A percentile compares a stretch with the other conserved stretches of the same genome.
These are phyloP conservation scores for Limonium bicolor DNA, from an alignment of 148 eudicot species.

Conservation along the genomic window DNA sequence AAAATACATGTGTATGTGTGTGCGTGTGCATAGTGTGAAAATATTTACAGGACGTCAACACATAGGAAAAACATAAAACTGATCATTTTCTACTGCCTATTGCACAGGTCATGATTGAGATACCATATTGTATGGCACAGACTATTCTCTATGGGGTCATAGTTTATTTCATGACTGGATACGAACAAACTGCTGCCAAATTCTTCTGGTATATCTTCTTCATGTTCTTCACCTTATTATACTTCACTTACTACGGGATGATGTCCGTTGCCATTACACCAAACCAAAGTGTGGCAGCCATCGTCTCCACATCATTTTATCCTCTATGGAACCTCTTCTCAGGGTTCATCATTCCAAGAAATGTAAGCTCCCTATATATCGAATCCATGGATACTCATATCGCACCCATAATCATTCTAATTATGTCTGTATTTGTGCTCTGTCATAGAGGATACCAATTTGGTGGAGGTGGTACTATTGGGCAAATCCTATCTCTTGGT, in stretches of 20 bases:
- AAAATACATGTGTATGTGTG: not conserved
- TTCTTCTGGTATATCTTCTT: constrained; percentile 18
- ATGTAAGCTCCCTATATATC: constrained; percentile 10
- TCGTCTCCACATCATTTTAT: constrained; percentile 10
- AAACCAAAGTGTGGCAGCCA: constrained; percentile 11
- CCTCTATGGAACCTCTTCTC: constrained; percentile 27
- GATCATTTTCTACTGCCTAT: not conserved
- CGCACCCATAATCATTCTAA: not conserved
- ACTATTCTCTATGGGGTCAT: constrained; percentile 8
- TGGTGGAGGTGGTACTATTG: constrained; percentile 77
- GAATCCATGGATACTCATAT: not conserved
- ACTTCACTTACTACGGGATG: constrained; percentile 18
- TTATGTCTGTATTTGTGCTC: not conserved
- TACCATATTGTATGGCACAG: constrained; percentile 13
- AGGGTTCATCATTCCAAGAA: constrained; percentile 19
- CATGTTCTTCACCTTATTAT: constrained; percentile 12
- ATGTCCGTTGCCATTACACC: constrained; percentile 15
- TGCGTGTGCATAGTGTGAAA: not conserved
- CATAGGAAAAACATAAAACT: not conserved
- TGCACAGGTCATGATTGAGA: constrained; percentile 14
- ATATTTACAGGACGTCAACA: not conserved
- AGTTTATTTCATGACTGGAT: constrained; percentile 16
- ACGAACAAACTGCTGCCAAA: constrained; percentile 10
- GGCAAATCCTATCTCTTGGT: constrained; percentile 45
- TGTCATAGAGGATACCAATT: constrained; percentile 18